phyloP scores from a whole-genome alignment of 192 early-diverging fungal species.

The Spinellus fusiger region DNA sequence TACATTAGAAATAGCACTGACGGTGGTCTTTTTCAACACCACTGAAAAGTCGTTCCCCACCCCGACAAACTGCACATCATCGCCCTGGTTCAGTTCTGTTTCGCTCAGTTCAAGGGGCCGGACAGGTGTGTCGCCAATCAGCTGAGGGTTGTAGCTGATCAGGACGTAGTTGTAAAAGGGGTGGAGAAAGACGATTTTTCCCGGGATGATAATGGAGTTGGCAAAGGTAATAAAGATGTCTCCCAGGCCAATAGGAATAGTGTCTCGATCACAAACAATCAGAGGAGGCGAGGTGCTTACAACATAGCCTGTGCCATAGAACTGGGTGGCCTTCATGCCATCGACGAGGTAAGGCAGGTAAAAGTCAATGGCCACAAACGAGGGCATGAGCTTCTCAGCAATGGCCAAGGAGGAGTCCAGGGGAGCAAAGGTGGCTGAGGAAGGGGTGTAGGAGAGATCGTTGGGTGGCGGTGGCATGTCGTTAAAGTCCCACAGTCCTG shows the following conservation, averaged over 20 bases:
- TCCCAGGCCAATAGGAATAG: constrained; percentile 72
- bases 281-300: constrained; percentile 74
- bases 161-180: constrained; percentile 87
- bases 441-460: constrained; percentile 40
- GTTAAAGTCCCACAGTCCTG: constrained; percentile 77
- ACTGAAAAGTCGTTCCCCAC: constrained; percentile 45
- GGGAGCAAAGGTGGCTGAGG: constrained; percentile 65
- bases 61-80: constrained; percentile 50
- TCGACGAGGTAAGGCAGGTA: constrained; percentile 77
- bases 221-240: constrained; percentile 81
- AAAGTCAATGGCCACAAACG: constrained; percentile 75
- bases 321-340: constrained; percentile 64
- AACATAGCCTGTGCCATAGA: constrained; percentile 73
- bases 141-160: constrained; percentile 69
- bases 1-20: constrained; percentile 57
- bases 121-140: constrained; percentile 74
- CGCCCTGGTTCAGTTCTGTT: constrained; percentile 57
- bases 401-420: constrained; percentile 67
- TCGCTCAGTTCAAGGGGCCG: constrained; percentile 51
- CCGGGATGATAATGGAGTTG: constrained; percentile 85
- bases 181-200: constrained; percentile 73
- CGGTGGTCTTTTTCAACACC: constrained; percentile 55
- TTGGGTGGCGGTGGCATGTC: constrained; percentile 59
- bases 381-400: constrained; percentile 71
- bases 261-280: constrained; percentile 76